These are phyloP conservation scores for Blastosporella zonata DNA, from an alignment of 1,284 basidiomycete species.

Conservation along the genomic window DNA sequence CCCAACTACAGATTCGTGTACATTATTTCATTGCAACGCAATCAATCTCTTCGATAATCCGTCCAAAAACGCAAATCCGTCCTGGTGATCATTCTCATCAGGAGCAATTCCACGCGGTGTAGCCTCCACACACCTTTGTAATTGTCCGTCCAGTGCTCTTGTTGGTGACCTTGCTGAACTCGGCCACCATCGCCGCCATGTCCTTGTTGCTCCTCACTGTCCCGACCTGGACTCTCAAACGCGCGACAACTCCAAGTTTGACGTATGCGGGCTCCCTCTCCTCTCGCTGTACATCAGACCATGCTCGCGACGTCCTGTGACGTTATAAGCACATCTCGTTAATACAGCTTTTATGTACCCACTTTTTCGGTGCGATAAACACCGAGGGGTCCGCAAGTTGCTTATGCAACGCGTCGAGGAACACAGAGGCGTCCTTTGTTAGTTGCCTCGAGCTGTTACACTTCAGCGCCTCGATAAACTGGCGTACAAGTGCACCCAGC, in stretches of 20 bases:
- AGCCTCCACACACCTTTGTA: slow-evolving; percentile 47
- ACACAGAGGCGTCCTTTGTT: slow-evolving; percentile 67
- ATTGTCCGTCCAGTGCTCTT: slow-evolving; percentile 62
- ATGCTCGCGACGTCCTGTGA: slow-evolving; percentile 39
- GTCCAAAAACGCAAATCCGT: slow-evolving; percentile 68
- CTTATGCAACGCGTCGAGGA: slow-evolving; percentile 65
- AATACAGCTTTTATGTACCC: slow-evolving; percentile 13
- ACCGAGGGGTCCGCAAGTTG: slow-evolving; percentile 65
- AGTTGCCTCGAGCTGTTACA: slow-evolving; percentile 61
- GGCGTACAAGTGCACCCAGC: slow-evolving; percentile 49
- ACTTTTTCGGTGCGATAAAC: slow-evolving; percentile 51
- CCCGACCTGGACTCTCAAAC: slow-evolving; percentile 51
- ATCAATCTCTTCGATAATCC: slow-evolving; percentile 52
- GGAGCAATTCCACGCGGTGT: slow-evolving; percentile 1
- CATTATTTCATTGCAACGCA: slow-evolving; percentile 25
- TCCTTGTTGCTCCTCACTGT: slow-evolving; percentile 48
- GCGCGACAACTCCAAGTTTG: slow-evolving; percentile 57
- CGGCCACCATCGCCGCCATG: slow-evolving; percentile 60
- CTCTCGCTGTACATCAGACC: slow-evolving; percentile 26
- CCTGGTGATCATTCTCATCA: slow-evolving; percentile 34
- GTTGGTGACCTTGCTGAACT: slow-evolving; percentile 66
- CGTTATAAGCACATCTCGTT: background rate
- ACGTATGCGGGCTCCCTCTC: slow-evolving; percentile 42
- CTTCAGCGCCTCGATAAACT: slow-evolving; percentile 58
- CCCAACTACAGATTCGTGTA: background rate